Percentiles rank a stretch among this genome's conserved stretches.
Evolutionary conservation across 768 basidiomycete species (phyloP).

Genomic region (Erythrobasidium yunnanense): DNA sequence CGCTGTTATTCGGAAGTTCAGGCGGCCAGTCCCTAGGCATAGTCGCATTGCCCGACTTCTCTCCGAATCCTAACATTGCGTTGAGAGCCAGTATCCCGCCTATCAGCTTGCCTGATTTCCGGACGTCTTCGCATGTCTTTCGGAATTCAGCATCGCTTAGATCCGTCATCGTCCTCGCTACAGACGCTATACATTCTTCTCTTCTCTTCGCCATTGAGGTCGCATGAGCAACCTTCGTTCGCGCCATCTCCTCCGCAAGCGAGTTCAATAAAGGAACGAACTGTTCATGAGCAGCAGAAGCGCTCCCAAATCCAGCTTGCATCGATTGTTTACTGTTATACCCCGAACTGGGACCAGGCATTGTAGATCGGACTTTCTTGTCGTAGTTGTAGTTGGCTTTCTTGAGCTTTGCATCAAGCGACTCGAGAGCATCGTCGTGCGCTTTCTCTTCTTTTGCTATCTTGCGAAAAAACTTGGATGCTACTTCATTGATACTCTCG

Average conservation of each 20-base stretch:
- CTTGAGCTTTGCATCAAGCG: conserved; percentile 28
- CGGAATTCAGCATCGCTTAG: conserved; percentile 28
- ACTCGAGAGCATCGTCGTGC: conserved; percentile 28
- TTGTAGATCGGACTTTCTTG: neutral
- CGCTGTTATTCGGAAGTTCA: too few relatives aligned
- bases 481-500: conserved; percentile 30
- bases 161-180: neutral
- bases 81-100: conserved; percentile 5
- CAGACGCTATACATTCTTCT: conserved; percentile 8
- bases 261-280: conserved; percentile 24
- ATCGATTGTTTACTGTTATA: too few relatives aligned
- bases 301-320: neutral
- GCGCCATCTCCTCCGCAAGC: conserved; percentile 26
- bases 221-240: conserved; percentile 11
- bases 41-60: neutral
- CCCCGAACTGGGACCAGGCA: too few relatives aligned
- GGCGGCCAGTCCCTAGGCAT: neutral
- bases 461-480: conserved; percentile 25
- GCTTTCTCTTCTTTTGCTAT: conserved; percentile 34
- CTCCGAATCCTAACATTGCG: neutral
- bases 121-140: conserved; percentile 6
- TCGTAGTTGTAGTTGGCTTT: conserved; percentile 32
- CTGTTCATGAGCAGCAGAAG: conserved; percentile 20
- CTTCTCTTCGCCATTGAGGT: conserved; percentile 18
- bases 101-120: neutral